phyloP scores from a whole-genome alignment of 1,139 yeast genomes.

The Fermentozyma sake region DNA sequence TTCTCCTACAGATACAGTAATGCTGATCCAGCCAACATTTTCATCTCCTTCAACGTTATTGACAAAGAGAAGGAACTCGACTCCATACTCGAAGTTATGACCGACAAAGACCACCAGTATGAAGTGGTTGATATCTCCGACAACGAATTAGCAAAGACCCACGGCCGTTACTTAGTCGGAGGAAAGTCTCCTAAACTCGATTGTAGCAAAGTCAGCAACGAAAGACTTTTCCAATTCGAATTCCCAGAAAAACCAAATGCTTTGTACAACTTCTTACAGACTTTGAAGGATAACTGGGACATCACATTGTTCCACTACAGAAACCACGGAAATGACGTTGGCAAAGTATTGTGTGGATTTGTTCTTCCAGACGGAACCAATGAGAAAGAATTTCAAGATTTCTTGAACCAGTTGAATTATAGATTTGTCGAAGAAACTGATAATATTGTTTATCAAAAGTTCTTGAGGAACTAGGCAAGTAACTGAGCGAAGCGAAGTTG shows the following conservation, averaged over 20 bases:
- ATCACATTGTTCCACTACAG: slow-evolving; percentile 92
- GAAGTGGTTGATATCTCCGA: slow-evolving; percentile 81
- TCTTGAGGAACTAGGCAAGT: slow-evolving; percentile 41
- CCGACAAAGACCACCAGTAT: slow-evolving; percentile 40
- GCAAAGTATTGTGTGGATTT: slow-evolving; percentile 86
- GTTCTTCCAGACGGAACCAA: slow-evolving; percentile 73
- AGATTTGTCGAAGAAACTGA: slow-evolving; percentile 77
- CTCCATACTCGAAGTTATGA: slow-evolving; percentile 36
- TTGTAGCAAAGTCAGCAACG: slow-evolving; percentile 48
- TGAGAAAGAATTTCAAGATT: slow-evolving; percentile 57
- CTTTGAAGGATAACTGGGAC: slow-evolving; percentile 79
- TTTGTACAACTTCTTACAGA: slow-evolving; percentile 67
- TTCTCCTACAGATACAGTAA: slow-evolving; percentile 76
- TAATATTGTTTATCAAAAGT: slow-evolving; percentile 75
- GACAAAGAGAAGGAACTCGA: slow-evolving; percentile 58
- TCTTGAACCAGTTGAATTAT: slow-evolving; percentile 71
- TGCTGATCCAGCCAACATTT: slow-evolving; percentile 65
- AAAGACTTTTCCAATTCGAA: slow-evolving; percentile 77
- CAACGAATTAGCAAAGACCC: slow-evolving; percentile 92
- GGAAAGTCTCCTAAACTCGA: slow-evolving; percentile 59
- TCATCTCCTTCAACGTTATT: slow-evolving; percentile 79
- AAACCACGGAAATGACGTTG: slow-evolving; percentile 94
- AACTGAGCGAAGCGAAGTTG: no score
- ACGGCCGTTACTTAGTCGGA: slow-evolving; percentile 93
- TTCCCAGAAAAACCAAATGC: slow-evolving; percentile 99